These are phyloP conservation scores for Diutina mesorugosa DNA, from an alignment of 1,139 yeast genomes.

Conservation along the genomic window DNA sequence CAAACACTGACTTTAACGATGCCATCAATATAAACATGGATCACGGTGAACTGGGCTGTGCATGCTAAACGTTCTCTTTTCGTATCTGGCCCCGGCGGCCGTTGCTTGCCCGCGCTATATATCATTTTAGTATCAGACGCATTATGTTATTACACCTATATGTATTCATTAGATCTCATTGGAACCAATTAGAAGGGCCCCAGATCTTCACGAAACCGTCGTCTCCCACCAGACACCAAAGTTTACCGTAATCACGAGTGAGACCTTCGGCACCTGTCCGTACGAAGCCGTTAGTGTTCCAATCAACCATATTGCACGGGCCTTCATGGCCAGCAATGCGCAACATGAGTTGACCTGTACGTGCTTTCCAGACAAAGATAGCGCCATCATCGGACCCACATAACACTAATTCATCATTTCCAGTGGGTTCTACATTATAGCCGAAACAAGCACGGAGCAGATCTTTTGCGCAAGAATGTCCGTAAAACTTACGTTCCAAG, in stretches of 20 bases:
- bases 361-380: slow-evolving; percentile 71
- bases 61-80: slow-evolving; percentile 32
- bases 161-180: too few species aligned
- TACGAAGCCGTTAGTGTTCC: slow-evolving; percentile 31
- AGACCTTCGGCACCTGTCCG: background rate
- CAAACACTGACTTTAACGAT: slow-evolving; percentile 69
- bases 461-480: slow-evolving; percentile 58
- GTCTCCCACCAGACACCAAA: slow-evolving; percentile 81
- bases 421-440: slow-evolving; percentile 20
- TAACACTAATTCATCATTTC: slow-evolving; percentile 53
- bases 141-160: background rate
- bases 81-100: background rate
- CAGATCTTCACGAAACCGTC: slow-evolving; percentile 58
- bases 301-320: slow-evolving; percentile 63
- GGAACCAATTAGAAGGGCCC: slow-evolving; percentile 25
- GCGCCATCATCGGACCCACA: slow-evolving; percentile 81
- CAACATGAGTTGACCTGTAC: slow-evolving; percentile 58
- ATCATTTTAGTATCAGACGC: background rate
- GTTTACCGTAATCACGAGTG: slow-evolving; percentile 26
- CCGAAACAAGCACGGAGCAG: slow-evolving; percentile 78
- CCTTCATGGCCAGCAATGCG: slow-evolving; percentile 49
- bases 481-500: slow-evolving; percentile 49
- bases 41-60: slow-evolving; percentile 60
- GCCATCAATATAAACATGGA: slow-evolving; percentile 92
- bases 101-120: background rate